phyloP scores from a whole-genome alignment of 73 alveolate species.

The Vitrella brassicaformis region DNA sequence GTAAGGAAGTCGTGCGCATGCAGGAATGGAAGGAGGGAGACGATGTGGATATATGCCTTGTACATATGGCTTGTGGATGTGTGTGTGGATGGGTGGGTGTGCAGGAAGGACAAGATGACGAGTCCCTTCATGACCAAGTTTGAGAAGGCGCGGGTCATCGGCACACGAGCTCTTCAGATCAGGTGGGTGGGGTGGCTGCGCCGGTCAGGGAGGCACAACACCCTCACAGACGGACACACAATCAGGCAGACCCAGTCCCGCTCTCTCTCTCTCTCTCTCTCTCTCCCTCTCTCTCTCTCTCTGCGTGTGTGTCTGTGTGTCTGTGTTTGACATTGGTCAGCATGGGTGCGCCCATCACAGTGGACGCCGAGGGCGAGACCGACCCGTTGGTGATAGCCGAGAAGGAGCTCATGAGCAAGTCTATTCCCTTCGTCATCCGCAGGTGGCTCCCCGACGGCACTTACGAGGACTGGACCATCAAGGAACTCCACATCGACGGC shows the following conservation, averaged over 20 bases:
- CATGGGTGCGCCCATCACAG: slow-evolving; percentile 77
- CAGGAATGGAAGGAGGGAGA: too few relatives aligned
- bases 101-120: slow-evolving; percentile 43
- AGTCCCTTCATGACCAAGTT: slow-evolving; percentile 88
- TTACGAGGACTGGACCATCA: slow-evolving; percentile 73
- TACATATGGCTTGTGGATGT: too few relatives aligned
- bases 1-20: too few relatives aligned
- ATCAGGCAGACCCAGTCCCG: too few relatives aligned
- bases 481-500: too few relatives aligned
- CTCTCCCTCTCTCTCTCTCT: not conserved
- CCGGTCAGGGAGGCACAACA: too few relatives aligned
- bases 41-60: too few relatives aligned
- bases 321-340: too few relatives aligned
- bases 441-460: slow-evolving; percentile 83
- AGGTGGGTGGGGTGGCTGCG: not conserved
- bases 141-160: slow-evolving; percentile 92
- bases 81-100: too few relatives aligned
- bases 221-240: too few relatives aligned
- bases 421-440: slow-evolving; percentile 62
- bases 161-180: slow-evolving; percentile 93
- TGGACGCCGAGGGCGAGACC: slow-evolving; percentile 52
- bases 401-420: slow-evolving; percentile 68
- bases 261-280: not conserved
- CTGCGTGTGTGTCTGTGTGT: not conserved
- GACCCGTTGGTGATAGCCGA: slow-evolving; percentile 90